A percentile compares a stretch with the other conserved stretches of the same genome.
These are phyloP conservation scores for Alternaria tenuissima DNA, from an alignment of 2,329 filamentous ascomycete genomes.

Conservation along the genomic window DNA sequence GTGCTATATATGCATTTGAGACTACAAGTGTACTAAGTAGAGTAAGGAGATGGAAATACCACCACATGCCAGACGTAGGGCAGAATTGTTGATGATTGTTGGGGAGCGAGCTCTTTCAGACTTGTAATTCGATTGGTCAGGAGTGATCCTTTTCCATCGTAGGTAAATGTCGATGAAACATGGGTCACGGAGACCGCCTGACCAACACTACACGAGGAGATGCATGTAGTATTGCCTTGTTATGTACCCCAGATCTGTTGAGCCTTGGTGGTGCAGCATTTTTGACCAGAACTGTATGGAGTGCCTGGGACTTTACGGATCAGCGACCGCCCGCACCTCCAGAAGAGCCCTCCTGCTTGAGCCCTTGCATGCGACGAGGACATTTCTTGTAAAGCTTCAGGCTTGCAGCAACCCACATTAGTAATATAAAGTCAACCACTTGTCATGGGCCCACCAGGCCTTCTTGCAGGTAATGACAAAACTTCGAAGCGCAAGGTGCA, in stretches of 20 bases:
- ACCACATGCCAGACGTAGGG: background rate
- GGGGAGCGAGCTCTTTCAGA: background rate
- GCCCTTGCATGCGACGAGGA: conserved; percentile 6
- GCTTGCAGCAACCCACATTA: background rate
- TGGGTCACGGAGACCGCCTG: conserved; percentile 1
- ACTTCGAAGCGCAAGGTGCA: background rate
- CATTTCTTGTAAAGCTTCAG: background rate
- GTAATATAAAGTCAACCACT: background rate
- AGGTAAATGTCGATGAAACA: background rate
- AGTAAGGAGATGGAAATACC: background rate
- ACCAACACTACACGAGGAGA: conserved; percentile 10
- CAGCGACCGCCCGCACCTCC: conserved; percentile 12
- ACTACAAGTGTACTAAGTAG: background rate
- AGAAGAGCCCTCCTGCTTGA: conserved; percentile 2
- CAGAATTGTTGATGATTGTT: background rate
- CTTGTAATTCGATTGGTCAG: conserved; percentile 5
- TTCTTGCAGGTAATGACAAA: background rate
- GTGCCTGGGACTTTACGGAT: conserved; percentile 11
- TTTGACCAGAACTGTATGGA: conserved; percentile 9
- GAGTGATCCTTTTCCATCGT: background rate
- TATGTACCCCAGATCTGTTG: conserved; percentile 32
- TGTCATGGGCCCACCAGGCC: background rate
- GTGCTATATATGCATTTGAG: background rate
- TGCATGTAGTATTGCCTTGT: conserved; percentile 18
- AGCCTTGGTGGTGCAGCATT: conserved; percentile 10